Evolutionary conservation across 2,329 filamentous ascomycete species (phyloP), one percentile per base, ranked within the genome.

Genomic region (Alternaria brassicae): DNA sequence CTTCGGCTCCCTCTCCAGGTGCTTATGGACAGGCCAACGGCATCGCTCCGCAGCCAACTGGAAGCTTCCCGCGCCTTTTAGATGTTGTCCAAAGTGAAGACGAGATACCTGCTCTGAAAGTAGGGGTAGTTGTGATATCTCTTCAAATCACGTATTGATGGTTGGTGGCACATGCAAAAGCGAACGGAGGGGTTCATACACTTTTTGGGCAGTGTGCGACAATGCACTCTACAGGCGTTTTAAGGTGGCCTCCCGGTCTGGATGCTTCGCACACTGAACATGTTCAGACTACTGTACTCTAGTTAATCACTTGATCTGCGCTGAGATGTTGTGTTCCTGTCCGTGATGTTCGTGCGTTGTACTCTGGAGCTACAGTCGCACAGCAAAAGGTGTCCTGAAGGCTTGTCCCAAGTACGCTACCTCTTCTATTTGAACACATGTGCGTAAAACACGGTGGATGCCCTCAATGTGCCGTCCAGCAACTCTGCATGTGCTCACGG

Each of bases 41-140:
- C 57, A 92, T 97, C 72, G 89, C 90, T 59, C 91, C 93, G 58
- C 93, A 97, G 82, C 86, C 91, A 52, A 98, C 94, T 65, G 93
- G 79, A 44, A 93, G 78, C 40, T 79, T 69, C 67, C 67, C 70
- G 77, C 17, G 74, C 67, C 7, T 80, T 79, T 61, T 79, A 75
- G 25, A 9, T 19, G 19, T 6, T 32, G 37, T 28, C 15, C 34
- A 19, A 27, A 15, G 8, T 28, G 27, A 21, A 28, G 32, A 21
- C 15, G 30, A 53, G 28, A 32, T 49, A 13, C 23, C 45, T 37
- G 27, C 15, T n/a, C 40, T 54, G n/a, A 2, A 30, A 5, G 17
- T 6, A 8, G 12, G 32, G 19, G 12, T 48, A 39, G 28, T 15
- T 34, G 41, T 15, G 30, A 55, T 27, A 50, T 34, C 45, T 45